Conservation (phyloP, 169 alveolate genomes). For the Plasmodium blacklocki region DNA sequence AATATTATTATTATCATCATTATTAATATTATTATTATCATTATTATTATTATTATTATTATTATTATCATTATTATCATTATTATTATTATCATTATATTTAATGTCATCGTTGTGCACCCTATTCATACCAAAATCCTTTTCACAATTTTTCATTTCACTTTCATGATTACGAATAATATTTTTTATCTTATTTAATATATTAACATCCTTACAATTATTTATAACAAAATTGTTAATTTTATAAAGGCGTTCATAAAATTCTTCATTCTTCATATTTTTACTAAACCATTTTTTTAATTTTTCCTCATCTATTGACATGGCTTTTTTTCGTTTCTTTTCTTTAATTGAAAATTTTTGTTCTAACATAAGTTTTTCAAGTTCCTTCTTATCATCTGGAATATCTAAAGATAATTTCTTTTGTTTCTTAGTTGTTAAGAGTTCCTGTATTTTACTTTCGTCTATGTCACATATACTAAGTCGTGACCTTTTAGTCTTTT, state of each 20-base stretch:
- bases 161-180: slow-evolving; percentile 31
- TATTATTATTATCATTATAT: neutral
- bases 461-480: slow-evolving; percentile 61
- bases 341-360: too few species aligned
- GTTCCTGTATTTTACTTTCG: slow-evolving; percentile 42
- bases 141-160: neutral
- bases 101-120: neutral
- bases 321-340: neutral
- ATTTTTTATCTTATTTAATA: slow-evolving; percentile 32
- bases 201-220: slow-evolving; percentile 32
- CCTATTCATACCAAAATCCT: neutral
- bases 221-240: slow-evolving; percentile 28
- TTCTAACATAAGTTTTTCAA: too few species aligned
- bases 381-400: neutral
- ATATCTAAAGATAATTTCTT: slow-evolving; percentile 8
- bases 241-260: slow-evolving; percentile 25
- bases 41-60: neutral
- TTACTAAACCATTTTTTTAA: neutral
- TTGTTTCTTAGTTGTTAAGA: slow-evolving; percentile 15
- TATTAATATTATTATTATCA: neutral
- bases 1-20: neutral
- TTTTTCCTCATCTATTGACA: slow-evolving; percentile 21
- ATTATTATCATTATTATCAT: neutral
- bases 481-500: slow-evolving; percentile 78
- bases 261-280: slow-evolving; percentile 29